A percentile compares a stretch with the other conserved stretches of the same genome.
These are phyloP conservation scores for Forsythia suspensa DNA, from an alignment of 257 asterid genomes.

Conservation along the genomic window DNA sequence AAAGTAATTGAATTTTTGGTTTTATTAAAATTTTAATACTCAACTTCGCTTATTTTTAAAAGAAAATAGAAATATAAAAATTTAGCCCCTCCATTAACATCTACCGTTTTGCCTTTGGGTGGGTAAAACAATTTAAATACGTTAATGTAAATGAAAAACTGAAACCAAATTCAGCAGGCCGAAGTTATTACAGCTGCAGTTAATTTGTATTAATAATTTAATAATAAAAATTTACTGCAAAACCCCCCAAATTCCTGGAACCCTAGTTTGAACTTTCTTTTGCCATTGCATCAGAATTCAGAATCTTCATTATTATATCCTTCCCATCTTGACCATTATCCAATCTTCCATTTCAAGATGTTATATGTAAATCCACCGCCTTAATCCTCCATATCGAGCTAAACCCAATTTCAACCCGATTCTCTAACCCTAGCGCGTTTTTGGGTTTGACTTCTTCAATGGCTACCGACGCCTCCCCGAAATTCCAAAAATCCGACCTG, in stretches of 20 bases:
- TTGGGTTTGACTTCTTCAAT: constrained; percentile 29
- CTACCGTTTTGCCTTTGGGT: too few species aligned
- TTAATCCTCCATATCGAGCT: background rate
- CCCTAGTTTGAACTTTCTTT: constrained; percentile 31
- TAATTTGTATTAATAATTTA: background rate
- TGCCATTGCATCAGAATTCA: background rate
- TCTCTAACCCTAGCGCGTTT: constrained; percentile 18
- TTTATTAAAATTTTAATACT: too few species aligned
- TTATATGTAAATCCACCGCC: background rate
- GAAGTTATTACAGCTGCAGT: background rate
- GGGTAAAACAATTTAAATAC: too few species aligned
- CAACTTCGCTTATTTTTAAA: too few species aligned
- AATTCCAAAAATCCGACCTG: constrained; percentile 67
- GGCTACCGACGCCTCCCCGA: constrained; percentile 76
- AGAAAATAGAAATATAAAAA: too few species aligned
- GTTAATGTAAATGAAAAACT: too few species aligned
- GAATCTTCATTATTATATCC: background rate
- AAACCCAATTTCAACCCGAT: background rate
- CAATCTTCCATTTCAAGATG: background rate
- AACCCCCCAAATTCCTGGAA: constrained; percentile 16
- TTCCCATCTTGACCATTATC: background rate
- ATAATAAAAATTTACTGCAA: background rate
- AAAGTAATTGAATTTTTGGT: too few species aligned
- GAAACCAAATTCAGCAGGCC: background rate
- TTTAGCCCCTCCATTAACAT: too few species aligned